Base-by-base conservation (phyloP, 139 green algal genomes). In the Haematococcus sp. region DNA sequence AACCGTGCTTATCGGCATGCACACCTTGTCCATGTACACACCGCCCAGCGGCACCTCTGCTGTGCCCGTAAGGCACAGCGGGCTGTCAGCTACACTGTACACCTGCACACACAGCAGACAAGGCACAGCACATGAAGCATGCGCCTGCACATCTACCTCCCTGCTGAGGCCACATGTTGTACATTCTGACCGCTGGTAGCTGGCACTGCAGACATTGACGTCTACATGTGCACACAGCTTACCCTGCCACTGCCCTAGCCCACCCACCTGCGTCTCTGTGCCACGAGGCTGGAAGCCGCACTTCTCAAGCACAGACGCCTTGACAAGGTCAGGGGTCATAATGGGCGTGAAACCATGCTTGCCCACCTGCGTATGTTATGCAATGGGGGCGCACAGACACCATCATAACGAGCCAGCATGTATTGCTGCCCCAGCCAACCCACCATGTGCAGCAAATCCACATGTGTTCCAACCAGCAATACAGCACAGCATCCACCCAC, bases 231-330 rank as follows among this genome's bases (percentile, higher is more conserved):
- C n/a, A n/a, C n/a, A n/a, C n/a, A n/a, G n/a, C n/a, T n/a, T n/a
- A n/a, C n/a, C n/a, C n/a, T n/a, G n/a, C n/a, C n/a, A n/a, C n/a
- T n/a, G 40, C 40, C 11, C 7, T 11, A 11, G 40, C 40, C 40
- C 28, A 9, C 66, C 25, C 33, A 90, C 89, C 88, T 99, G 96
- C 16, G 96, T 99, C 82, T 95, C 95, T 13, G 88, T 84, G 0
- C 74, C 90, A 22, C 96, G 76, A 0, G 96, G 96, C 73, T 99
- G 96, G 86, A 99, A 99, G 44, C 96, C 96, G 77, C 96, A 99
- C 81, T 97, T 98, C 78, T 98, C 94, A 63, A 99, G 77, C 25
- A 98, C 91, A 1, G 35, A 77, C n/a, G 83, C 83, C 4, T 91
- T 86, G 68, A 99, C 95, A 27, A 99, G 81, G 77, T 99, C 96